These are phyloP conservation scores for Heteromeles arbutifolia DNA, from an alignment of 306 rosid genomes.

Conservation along the genomic window DNA sequence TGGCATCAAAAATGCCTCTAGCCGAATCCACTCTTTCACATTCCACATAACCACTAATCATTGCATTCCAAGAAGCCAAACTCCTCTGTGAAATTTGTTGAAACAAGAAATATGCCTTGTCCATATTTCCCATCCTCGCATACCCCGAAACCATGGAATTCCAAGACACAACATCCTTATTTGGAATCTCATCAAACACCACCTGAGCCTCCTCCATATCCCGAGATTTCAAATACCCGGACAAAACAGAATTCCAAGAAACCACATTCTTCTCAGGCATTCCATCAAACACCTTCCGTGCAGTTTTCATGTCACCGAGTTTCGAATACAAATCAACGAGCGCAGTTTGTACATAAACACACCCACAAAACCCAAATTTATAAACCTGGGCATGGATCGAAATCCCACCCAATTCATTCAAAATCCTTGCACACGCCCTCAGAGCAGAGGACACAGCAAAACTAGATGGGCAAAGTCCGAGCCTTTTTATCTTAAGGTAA, in stretches of 20 bases:
- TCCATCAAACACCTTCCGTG: slow-evolving; percentile 53
- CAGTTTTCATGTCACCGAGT: slow-evolving; percentile 41
- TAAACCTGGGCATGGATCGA: slow-evolving; percentile 61
- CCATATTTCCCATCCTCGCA: slow-evolving; percentile 48
- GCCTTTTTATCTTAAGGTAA: slow-evolving; percentile 50
- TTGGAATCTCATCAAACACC: slow-evolving; percentile 51
- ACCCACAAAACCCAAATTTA: slow-evolving; percentile 40
- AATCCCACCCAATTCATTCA: slow-evolving; percentile 27
- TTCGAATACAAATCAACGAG: slow-evolving; percentile 56
- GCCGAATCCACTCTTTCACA: slow-evolving; percentile 41
- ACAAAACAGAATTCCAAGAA: slow-evolving; percentile 73
- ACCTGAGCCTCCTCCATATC: slow-evolving; percentile 36
- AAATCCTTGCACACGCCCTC: slow-evolving; percentile 57
- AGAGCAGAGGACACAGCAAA: slow-evolving; percentile 61
- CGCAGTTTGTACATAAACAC: slow-evolving; percentile 66
- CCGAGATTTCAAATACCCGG: slow-evolving; percentile 54
- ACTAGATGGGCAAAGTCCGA: slow-evolving; percentile 42
- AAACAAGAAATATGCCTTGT: slow-evolving; percentile 45
- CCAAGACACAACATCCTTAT: slow-evolving; percentile 67
- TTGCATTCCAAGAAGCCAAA: slow-evolving; percentile 61
- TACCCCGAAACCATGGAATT: slow-evolving; percentile 63
- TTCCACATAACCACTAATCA: slow-evolving; percentile 54
- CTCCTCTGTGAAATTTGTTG: slow-evolving; percentile 52
- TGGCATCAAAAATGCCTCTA: slow-evolving; percentile 40
- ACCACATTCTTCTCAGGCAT: slow-evolving; percentile 58